Evolutionary conservation across 2,329 filamentous ascomycete genomes (phyloP).

Genomic region (Chaetomium sp.): DNA sequence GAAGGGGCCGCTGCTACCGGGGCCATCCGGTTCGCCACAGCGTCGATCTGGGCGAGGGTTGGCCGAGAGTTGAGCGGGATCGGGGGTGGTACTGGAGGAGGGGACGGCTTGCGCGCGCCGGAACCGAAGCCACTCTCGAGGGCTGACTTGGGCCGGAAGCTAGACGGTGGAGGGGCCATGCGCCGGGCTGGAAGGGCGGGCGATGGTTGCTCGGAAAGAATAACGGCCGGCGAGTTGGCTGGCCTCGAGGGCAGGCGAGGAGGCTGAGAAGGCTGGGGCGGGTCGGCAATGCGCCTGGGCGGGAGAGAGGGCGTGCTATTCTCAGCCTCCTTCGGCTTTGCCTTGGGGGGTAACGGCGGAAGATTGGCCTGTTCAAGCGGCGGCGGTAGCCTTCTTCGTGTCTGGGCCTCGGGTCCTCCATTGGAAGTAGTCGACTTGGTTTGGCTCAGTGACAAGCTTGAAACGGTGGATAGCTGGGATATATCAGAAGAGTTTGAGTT

Average conservation of each 20-base stretch:
- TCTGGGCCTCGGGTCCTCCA: conserved; percentile 47
- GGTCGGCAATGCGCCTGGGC: conserved; percentile 42
- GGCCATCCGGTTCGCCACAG: conserved; percentile 42
- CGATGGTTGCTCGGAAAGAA: conserved; percentile 61
- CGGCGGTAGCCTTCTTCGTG: conserved; percentile 54
- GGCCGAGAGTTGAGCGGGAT: conserved; percentile 57
- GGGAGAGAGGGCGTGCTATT: conserved; percentile 39
- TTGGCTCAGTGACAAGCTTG: conserved; percentile 53
- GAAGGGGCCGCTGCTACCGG: conserved; percentile 36
- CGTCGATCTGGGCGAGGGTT: conserved; percentile 53
- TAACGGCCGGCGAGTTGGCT: conserved; percentile 40
- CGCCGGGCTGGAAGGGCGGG: conserved; percentile 45
- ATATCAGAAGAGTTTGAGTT: conserved; percentile 61
- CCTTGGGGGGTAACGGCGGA: conserved; percentile 61
- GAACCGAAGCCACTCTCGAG: conserved; percentile 38
- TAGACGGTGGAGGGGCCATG: conserved; percentile 44
- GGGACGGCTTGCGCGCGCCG: conserved; percentile 23
- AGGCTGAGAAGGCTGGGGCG: conserved; percentile 47
- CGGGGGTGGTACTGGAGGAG: conserved; percentile 51
- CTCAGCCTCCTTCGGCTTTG: conserved; percentile 42
- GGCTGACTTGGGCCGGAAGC: conserved; percentile 39
- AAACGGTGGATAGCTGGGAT: conserved; percentile 57
- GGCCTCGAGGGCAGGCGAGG: conserved; percentile 56
- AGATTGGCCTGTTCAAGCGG: conserved; percentile 58
- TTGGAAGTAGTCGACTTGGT: conserved; percentile 45